These are phyloP conservation scores for Saraca asoca DNA, from an alignment of 331 rosid genomes.

Conservation along the genomic window DNA sequence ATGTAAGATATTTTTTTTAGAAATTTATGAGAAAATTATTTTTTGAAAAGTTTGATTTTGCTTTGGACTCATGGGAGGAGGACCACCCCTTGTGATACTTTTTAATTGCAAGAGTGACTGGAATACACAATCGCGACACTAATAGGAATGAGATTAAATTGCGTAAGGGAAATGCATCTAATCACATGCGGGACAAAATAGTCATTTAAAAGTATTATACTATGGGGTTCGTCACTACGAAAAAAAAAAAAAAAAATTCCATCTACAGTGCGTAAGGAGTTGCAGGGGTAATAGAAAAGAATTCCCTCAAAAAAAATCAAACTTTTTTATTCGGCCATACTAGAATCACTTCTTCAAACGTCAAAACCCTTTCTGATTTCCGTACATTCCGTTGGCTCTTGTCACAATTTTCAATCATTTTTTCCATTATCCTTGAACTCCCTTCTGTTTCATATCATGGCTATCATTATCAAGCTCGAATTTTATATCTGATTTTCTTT, in stretches of 20 bases:
- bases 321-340: neutral
- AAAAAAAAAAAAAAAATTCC: slow-evolving; percentile 1
- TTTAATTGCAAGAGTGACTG: too few relatives aligned
- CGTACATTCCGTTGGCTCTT: slow-evolving; percentile 25
- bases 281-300: neutral
- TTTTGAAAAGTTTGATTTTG: too few relatives aligned
- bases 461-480: slow-evolving; percentile 31
- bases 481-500: slow-evolving; percentile 15
- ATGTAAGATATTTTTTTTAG: too few relatives aligned
- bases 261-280: neutral
- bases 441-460: slow-evolving; percentile 48
- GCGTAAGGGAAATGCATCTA: too few relatives aligned
- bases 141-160: too few relatives aligned
- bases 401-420: slow-evolving; percentile 15
- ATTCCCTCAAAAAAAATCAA: neutral
- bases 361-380: slow-evolving; percentile 45
- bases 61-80: too few relatives aligned
- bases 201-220: neutral
- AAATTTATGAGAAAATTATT: too few relatives aligned
- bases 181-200: neutral
- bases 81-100: too few relatives aligned
- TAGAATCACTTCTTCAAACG: slow-evolving; percentile 23
- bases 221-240: neutral
- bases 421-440: slow-evolving; percentile 32
- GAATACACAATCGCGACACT: too few relatives aligned